Conservation (phyloP, 2,329 filamentous ascomycete genomes). For the Cercospora canescens region DNA sequence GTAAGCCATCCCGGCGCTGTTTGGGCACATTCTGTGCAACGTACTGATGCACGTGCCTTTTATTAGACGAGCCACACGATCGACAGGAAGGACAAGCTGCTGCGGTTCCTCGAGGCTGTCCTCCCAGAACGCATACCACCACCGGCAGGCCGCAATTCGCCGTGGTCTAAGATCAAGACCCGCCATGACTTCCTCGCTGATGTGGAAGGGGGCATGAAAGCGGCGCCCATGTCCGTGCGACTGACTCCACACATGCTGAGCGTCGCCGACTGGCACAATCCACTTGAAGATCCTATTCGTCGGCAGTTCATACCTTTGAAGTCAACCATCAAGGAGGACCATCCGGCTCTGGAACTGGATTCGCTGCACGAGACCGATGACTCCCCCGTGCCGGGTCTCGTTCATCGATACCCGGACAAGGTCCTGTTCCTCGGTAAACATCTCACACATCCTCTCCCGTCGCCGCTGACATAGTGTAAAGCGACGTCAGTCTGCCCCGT, state of each 20-base stretch:
- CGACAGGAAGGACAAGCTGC: slow-evolving; percentile 49
- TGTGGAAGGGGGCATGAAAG: slow-evolving; percentile 53
- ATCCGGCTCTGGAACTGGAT: slow-evolving; percentile 56
- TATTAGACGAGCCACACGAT: slow-evolving; percentile 55
- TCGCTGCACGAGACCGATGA: slow-evolving; percentile 60
- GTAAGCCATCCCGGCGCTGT: slow-evolving; percentile 42
- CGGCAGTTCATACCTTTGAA: slow-evolving; percentile 61
- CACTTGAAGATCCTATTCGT: slow-evolving; percentile 60
- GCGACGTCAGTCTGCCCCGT: slow-evolving; percentile 62
- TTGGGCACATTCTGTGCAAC: neutral
- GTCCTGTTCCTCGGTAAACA: slow-evolving; percentile 60
- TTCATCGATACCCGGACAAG: slow-evolving; percentile 66
- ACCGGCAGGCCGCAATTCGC: slow-evolving; percentile 23
- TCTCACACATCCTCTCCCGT: neutral
- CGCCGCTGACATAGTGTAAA: slow-evolving; percentile 30
- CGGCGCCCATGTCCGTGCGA: slow-evolving; percentile 61
- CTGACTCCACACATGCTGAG: slow-evolving; percentile 63
- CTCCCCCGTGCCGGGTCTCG: slow-evolving; percentile 57
- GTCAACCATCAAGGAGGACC: slow-evolving; percentile 55
- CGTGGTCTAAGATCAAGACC: slow-evolving; percentile 41
- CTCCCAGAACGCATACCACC: slow-evolving; percentile 54
- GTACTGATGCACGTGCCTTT: slow-evolving; percentile 6
- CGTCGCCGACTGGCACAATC: slow-evolving; percentile 59
- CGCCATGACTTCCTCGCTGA: slow-evolving; percentile 58
- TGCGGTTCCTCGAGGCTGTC: slow-evolving; percentile 51